Evolutionary conservation across 179 eudicot genomes (phyloP).

Genomic region (Monotropa hypopitys): DNA sequence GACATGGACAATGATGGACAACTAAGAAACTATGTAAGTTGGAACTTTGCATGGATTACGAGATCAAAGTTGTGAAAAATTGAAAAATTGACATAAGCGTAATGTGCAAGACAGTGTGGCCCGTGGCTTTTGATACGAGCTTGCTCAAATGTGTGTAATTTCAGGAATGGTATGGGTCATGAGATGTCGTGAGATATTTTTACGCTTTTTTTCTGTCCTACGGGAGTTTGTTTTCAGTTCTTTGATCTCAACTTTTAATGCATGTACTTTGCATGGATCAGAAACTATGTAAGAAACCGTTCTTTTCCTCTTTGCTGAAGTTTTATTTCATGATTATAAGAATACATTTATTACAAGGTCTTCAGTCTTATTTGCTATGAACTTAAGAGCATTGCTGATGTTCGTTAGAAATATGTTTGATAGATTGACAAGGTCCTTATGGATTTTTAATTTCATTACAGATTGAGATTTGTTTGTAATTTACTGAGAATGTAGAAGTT

Average conservation of each 20-base stretch:
- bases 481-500: no score
- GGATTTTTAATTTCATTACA: neutral
- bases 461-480: neutral
- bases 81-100: no score
- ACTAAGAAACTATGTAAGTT: neutral
- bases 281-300: no score
- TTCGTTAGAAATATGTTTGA: neutral
- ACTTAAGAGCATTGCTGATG: neutral
- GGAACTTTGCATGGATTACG: neutral
- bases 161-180: slow-evolving; percentile 74
- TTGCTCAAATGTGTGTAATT: slow-evolving; percentile 70
- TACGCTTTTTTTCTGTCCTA: neutral
- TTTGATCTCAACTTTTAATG: neutral
- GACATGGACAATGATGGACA: neutral
- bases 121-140: slow-evolving; percentile 71
- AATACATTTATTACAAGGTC: neutral
- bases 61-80: no score
- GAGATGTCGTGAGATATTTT: neutral
- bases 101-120: slow-evolving; percentile 63
- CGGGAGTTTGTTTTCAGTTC: neutral
- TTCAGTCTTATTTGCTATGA: neutral
- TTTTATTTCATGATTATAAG: neutral
- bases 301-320: neutral
- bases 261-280: no score
- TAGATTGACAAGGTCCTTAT: neutral